Evolutionary conservation across 1,284 basidiomycete genomes (phyloP).

Genomic region (Vanrija pseudolonga): DNA sequence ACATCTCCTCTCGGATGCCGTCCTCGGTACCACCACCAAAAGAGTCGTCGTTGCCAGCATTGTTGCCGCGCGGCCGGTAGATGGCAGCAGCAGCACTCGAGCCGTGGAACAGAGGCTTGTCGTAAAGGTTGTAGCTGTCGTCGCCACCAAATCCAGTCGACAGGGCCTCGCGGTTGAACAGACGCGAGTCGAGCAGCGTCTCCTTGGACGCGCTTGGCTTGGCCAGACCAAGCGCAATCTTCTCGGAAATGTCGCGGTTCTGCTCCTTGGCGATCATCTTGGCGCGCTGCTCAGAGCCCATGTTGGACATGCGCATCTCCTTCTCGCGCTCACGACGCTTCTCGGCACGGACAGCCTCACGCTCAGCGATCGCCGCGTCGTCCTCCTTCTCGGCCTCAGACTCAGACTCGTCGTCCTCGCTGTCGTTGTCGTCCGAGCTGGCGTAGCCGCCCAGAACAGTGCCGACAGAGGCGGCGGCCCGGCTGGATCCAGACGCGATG

Average conservation of each 20-base stretch:
- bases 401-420: constrained; percentile 55
- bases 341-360: constrained; percentile 86
- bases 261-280: constrained; percentile 89
- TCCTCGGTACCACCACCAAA: constrained; percentile 93
- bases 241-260: constrained; percentile 98
- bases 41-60: constrained; percentile 78
- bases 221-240: constrained; percentile 93
- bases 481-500: constrained; percentile 22
- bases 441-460: constrained; percentile 83
- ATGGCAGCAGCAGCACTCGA: constrained; percentile 95
- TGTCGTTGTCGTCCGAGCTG: constrained; percentile 45
- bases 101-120: constrained; percentile 91
- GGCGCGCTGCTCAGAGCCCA: constrained; percentile 94
- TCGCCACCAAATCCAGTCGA: constrained; percentile 80
- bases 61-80: constrained; percentile 80
- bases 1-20: constrained; percentile 80
- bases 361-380: constrained; percentile 76
- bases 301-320: constrained; percentile 98
- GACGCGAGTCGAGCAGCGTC: constrained; percentile 89
- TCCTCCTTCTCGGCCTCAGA: constrained; percentile 62
- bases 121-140: constrained; percentile 89
- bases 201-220: constrained; percentile 95
- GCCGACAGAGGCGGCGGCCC: constrained; percentile 47
- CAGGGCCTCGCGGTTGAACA: constrained; percentile 94
- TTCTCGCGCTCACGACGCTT: constrained; percentile 91